These are phyloP conservation scores for Leccinum incarnatum DNA, from an alignment of 768 basidiomycete genomes.

Conservation along the genomic window DNA sequence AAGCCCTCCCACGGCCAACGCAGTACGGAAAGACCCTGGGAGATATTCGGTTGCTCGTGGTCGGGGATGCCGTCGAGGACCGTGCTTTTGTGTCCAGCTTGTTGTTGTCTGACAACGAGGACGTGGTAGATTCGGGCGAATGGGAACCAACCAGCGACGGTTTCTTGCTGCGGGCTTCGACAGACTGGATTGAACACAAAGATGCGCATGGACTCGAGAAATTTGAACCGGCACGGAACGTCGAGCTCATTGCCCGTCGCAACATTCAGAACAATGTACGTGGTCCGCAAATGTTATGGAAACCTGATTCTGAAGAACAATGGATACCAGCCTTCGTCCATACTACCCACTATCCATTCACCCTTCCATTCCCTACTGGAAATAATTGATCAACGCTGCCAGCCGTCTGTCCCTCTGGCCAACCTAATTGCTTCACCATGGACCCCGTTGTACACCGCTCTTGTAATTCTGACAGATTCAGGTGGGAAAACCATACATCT, in stretches of 20 bases:
- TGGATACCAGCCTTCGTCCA: slow-evolving; percentile 27
- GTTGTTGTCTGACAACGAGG: slow-evolving; percentile 63
- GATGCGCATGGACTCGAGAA: slow-evolving; percentile 65
- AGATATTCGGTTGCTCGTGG: slow-evolving; percentile 53
- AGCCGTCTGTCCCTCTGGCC: slow-evolving; percentile 50
- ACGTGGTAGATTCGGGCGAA: slow-evolving; percentile 58
- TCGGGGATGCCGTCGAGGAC: slow-evolving; percentile 41
- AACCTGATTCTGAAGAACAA: slow-evolving; percentile 7
- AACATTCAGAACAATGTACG: slow-evolving; percentile 46
- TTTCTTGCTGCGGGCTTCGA: slow-evolving; percentile 55
- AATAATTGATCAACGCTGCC: slow-evolving; percentile 50
- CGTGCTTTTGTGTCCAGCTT: slow-evolving; percentile 41
- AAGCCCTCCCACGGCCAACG: slow-evolving; percentile 60
- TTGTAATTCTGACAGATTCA: slow-evolving; percentile 51
- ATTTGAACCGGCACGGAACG: slow-evolving; percentile 61
- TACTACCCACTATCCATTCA: slow-evolving; percentile 47
- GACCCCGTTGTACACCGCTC: slow-evolving; percentile 58
- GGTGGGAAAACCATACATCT: slow-evolving; percentile 33
- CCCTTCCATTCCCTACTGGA: slow-evolving; percentile 55
- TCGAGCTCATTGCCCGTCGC: slow-evolving; percentile 56
- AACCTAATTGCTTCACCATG: slow-evolving; percentile 56
- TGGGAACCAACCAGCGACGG: slow-evolving; percentile 53
- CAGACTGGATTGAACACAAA: slow-evolving; percentile 68
- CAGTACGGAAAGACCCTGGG: slow-evolving; percentile 69
- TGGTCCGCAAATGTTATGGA: slow-evolving; percentile 12